Evolutionary conservation across 805 yeast genomes (phyloP), one percentile per base, ranked within the genome.

Genomic region (Scheffersomyces spartinae): DNA sequence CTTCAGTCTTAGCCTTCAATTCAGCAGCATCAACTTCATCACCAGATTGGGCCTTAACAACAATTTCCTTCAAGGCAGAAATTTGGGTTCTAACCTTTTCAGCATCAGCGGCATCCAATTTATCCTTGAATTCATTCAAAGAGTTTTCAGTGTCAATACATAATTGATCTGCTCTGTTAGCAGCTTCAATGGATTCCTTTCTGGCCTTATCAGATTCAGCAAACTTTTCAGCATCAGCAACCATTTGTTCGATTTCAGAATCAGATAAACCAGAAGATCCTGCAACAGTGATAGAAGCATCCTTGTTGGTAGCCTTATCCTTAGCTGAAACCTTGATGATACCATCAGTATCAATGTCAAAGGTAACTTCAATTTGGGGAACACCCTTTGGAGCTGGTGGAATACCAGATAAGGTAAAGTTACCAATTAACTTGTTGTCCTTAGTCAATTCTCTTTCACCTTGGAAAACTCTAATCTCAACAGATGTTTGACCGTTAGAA

Each of bases 371-470:
- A 50, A 81, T 80, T 67, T 81, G 93, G 40, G 93, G 93, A 41
- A 80, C 88, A 68, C 93, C 93, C 76, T 81, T 81, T 60, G 91
- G 86, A 44, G 91, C 91, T 40, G 93, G 93, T 50, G 93, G 95
- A 44, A 85, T 85, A 62, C 95, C 95, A 38, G 91, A 68, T 48
- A 85, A 71, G 35, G 94, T 85, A 66, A 85, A 85, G 81, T 86
- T 85, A 62, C 96, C 96, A 56, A 85, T 82, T 56, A 86, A 73
- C 69, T 86, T 85, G 82, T 85, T 85, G 71, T 85, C 96, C 68
- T 94, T 80, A 49, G 88, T 94, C 52, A 86, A 76, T 68, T 85
- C 95, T 72, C 96, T 82, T 73, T 85, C 96, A 71, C 96, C 96
- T 70, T 85, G 95, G 95, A 83, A 86, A 34, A 85, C 96, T 68